A percentile compares a stretch with the other conserved stretches of the same genome.
phyloP scores from a whole-genome alignment of 441 rosid species.

The Pelargonium cotyledonis region DNA sequence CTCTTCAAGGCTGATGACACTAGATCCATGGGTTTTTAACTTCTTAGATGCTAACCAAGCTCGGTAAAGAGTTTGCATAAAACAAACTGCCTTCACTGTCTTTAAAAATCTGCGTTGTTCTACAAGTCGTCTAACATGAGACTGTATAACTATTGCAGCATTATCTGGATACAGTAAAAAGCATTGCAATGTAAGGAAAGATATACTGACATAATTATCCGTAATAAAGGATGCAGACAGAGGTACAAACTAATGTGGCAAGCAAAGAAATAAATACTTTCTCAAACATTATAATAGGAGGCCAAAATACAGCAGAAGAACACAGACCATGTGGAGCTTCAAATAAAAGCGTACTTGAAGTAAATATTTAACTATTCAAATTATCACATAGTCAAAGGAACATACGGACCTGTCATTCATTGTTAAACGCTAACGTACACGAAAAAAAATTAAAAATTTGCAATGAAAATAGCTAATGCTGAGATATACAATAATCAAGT shows the following conservation, averaged over 20 bases:
- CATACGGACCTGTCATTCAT: neutral
- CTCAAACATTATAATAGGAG: neutral
- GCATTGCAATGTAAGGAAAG: slow-evolving; percentile 14
- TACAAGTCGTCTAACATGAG: slow-evolving; percentile 40
- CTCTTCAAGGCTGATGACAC: slow-evolving; percentile 24
- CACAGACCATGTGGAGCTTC: no score
- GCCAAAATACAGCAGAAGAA: neutral
- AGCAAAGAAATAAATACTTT: neutral
- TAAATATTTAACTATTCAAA: no score
- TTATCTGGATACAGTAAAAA: slow-evolving; percentile 34
- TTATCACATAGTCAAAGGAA: neutral
- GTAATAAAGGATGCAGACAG: slow-evolving; percentile 5
- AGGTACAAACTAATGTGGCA: neutral
- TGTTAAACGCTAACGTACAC: neutral
- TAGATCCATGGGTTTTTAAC: slow-evolving; percentile 18
- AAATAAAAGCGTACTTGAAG: no score
- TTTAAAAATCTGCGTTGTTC: slow-evolving; percentile 44
- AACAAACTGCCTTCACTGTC: slow-evolving; percentile 35
- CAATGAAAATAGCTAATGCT: neutral
- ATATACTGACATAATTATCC: slow-evolving; percentile 11
- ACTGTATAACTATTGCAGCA: slow-evolving; percentile 65
- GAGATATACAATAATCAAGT: neutral
- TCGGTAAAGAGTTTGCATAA: slow-evolving; percentile 50
- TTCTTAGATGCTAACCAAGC: slow-evolving; percentile 55
- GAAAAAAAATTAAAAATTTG: neutral